Percentiles rank a stretch among this genome's conserved stretches.
Evolutionary conservation across 805 yeast genomes (phyloP).

Genomic region (Suhomyces sp.): DNA sequence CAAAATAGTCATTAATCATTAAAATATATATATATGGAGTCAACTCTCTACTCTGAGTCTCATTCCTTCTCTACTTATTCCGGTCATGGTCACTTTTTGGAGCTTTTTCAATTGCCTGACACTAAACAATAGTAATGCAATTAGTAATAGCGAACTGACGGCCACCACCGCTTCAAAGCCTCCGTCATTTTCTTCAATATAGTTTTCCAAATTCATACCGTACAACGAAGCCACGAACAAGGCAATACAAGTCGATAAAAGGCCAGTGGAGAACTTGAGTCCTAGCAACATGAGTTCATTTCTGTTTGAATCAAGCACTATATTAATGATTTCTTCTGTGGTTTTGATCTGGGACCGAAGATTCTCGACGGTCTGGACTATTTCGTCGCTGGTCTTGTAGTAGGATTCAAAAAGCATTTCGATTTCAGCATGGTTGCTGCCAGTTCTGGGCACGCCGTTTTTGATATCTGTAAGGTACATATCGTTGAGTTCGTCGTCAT

Average conservation of each 20-base stretch:
- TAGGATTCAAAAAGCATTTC: conserved; percentile 90
- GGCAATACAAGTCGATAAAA: conserved; percentile 78
- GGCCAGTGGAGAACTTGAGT: conserved; percentile 75
- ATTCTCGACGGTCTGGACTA: conserved; percentile 84
- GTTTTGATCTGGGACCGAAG: conserved; percentile 79
- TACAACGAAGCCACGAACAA: conserved; percentile 81
- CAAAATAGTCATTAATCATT: conserved; percentile 5
- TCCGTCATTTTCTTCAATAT: conserved; percentile 73
- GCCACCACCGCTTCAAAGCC: conserved; percentile 57
- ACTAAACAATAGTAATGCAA: conserved; percentile 51
- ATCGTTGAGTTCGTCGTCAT: conserved; percentile 83
- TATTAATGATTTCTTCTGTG: conserved; percentile 92
- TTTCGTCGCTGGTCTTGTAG: conserved; percentile 87
- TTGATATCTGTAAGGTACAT: conserved; percentile 69
- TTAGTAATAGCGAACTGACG: conserved; percentile 40
- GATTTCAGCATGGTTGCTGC: conserved; percentile 77
- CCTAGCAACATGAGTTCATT: conserved; percentile 90
- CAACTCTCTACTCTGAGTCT: not conserved
- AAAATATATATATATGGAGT: not conserved
- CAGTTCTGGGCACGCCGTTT: conserved; percentile 43
- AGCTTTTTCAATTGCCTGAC: conserved; percentile 58
- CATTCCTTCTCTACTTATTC: conserved; percentile 18
- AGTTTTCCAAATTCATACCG: conserved; percentile 95
- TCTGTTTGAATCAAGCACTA: conserved; percentile 89
- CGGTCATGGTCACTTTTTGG: conserved; percentile 71